These are phyloP conservation scores for Ophiocordyceps unilateralis DNA, from an alignment of 2,329 filamentous ascomycete species.

Conservation along the genomic window DNA sequence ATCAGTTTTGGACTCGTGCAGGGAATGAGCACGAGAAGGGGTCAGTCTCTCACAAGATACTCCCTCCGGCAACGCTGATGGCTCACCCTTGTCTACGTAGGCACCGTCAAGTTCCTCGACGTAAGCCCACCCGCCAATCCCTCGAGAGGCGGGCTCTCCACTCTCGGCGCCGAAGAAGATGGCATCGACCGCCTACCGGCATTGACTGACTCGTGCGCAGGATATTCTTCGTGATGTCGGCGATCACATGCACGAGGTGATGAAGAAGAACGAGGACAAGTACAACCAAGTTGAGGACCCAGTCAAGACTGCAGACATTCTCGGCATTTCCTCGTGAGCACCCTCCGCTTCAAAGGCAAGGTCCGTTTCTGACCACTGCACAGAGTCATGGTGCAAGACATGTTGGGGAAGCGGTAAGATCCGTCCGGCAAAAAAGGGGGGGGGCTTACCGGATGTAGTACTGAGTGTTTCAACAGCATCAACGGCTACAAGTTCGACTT, in stretches of 20 bases:
- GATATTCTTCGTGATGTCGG: constrained; percentile 41
- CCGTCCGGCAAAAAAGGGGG: not conserved
- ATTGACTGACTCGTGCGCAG: constrained; percentile 2
- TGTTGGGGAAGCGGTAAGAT: constrained; percentile 74
- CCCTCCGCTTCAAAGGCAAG: not conserved
- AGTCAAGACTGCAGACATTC: constrained; percentile 61
- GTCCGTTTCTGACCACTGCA: not conserved
- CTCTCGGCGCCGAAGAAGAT: not conserved
- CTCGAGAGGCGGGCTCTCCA: not conserved
- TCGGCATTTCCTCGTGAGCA: constrained; percentile 53
- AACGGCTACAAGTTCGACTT: constrained; percentile 61
- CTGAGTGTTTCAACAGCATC: constrained; percentile 22
- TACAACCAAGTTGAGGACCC: constrained; percentile 82
- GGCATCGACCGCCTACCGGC: too few species aligned
- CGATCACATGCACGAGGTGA: constrained; percentile 96
- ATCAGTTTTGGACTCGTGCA: constrained; percentile 60
- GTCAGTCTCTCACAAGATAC: constrained; percentile 23
- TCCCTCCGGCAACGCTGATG: constrained; percentile 30
- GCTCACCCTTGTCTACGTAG: not conserved
- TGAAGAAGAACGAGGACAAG: constrained; percentile 80
- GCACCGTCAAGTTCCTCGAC: constrained; percentile 4
- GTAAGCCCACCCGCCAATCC: not conserved
- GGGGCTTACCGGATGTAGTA: not conserved
- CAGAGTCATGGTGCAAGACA: constrained; percentile 95
- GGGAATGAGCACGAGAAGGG: constrained; percentile 54